Conservation (phyloP, 83 land plant species). For the Larix sibirica region DNA sequence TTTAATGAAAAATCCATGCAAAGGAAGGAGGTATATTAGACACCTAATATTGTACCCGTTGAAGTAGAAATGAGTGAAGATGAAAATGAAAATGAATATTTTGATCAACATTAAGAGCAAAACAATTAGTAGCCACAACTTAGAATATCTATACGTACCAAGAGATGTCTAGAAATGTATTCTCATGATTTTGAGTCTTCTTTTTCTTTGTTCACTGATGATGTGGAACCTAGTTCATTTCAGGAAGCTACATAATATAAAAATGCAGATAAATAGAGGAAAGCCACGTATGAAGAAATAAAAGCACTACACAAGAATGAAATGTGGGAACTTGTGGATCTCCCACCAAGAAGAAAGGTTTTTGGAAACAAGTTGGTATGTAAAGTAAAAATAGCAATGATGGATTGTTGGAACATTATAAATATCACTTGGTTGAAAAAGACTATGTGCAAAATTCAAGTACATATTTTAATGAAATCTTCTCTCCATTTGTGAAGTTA, state of each 20-base stretch:
- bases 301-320: too few relatives aligned
- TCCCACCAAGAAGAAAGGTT: too few relatives aligned
- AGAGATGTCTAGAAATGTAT: background rate
- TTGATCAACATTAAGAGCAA: background rate
- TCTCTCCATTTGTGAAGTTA: background rate
- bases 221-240: background rate
- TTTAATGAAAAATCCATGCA: background rate
- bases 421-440: background rate
- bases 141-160: background rate
- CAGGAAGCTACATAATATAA: background rate
- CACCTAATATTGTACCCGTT: too few relatives aligned
- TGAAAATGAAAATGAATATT: background rate
- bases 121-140: background rate
- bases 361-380: too few relatives aligned
- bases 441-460: background rate
- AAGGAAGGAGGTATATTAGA: too few relatives aligned
- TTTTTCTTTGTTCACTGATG: background rate
- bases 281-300: too few relatives aligned
- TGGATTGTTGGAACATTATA: background rate
- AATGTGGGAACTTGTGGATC: too few relatives aligned
- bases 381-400: too few relatives aligned
- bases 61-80: background rate
- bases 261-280: background rate
- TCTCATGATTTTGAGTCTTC: background rate
- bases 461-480: background rate